Evolutionary conservation across 2,329 filamentous ascomycete genomes (phyloP).

Genomic region (Colletotrichum sp.): DNA sequence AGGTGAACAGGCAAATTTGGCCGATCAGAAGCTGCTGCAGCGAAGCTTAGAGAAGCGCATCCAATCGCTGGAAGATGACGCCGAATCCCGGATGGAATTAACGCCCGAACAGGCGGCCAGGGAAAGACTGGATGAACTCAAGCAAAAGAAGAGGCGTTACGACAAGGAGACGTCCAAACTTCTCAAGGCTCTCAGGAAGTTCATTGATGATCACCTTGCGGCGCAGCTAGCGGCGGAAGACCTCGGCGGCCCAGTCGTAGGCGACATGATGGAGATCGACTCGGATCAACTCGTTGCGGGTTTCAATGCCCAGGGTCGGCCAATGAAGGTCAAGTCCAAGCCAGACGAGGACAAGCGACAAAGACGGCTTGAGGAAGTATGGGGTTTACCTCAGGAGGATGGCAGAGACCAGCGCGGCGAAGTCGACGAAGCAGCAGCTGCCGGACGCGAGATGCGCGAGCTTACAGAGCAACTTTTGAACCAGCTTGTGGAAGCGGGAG

Average conservation of each 20-base stretch:
- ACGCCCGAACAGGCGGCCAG: conserved; percentile 65
- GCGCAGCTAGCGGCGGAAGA: conserved; percentile 83
- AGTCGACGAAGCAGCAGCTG: conserved; percentile 54
- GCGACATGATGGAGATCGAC: conserved; percentile 71
- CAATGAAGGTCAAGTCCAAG: conserved; percentile 50
- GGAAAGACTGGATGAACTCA: conserved; percentile 67
- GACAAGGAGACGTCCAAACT: conserved; percentile 65
- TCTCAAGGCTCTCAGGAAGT: conserved; percentile 68
- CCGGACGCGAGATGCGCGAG: conserved; percentile 61
- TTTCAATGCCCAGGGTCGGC: conserved; percentile 64
- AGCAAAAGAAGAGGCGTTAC: conserved; percentile 62
- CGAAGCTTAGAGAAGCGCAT: conserved; percentile 63
- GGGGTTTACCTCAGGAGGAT: conserved; percentile 43
- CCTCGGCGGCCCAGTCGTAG: conserved; percentile 81
- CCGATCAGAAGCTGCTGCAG: conserved; percentile 61
- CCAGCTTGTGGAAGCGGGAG: conserved; percentile 57
- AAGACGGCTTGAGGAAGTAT: conserved; percentile 68
- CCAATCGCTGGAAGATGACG: conserved; percentile 59
- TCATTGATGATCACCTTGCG: conserved; percentile 74
- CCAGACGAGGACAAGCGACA: conserved; percentile 58
- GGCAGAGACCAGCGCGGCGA: conserved; percentile 26
- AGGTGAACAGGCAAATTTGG: conserved; percentile 52
- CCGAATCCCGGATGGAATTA: conserved; percentile 62
- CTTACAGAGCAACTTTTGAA: conserved; percentile 68
- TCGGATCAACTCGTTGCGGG: conserved; percentile 63